These are phyloP conservation scores for Suillus placidus DNA, from an alignment of 768 basidiomycete genomes.

Conservation along the genomic window DNA sequence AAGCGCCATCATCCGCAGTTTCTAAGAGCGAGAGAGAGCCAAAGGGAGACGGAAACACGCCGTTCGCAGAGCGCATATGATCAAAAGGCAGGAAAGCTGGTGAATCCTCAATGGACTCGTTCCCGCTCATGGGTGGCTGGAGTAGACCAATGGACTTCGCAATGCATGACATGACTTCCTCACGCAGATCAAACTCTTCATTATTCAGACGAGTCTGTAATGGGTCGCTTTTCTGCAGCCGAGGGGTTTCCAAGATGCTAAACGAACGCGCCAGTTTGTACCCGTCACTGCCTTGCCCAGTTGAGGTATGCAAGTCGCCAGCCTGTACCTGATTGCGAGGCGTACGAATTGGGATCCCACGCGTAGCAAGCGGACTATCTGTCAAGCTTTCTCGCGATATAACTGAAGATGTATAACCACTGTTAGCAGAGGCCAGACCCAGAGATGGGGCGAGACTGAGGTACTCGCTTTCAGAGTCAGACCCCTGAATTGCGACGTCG, in stretches of 20 bases:
- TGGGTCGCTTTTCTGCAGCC: conserved; percentile 33
- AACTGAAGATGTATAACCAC: conserved; percentile 19
- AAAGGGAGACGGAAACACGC: conserved; percentile 65
- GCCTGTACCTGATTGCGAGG: conserved; percentile 70
- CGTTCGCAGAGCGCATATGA: conserved; percentile 35
- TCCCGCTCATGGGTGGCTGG: conserved; percentile 78
- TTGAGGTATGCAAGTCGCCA: conserved; percentile 72
- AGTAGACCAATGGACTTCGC: conserved; percentile 95
- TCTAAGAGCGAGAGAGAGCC: conserved; percentile 75
- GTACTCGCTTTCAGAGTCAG: conserved; percentile 62
- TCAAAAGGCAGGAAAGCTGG: conserved; percentile 59
- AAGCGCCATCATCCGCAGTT: conserved; percentile 64
- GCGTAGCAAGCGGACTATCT: conserved; percentile 29
- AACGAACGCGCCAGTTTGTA: conserved; percentile 52
- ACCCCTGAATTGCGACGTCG: conserved; percentile 44
- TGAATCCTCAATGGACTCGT: conserved; percentile 66
- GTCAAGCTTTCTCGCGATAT: conserved; percentile 27
- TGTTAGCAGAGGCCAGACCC: conserved; percentile 4
- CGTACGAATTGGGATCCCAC: conserved; percentile 30
- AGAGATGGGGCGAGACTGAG: conserved; percentile 39
- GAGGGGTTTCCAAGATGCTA: conserved; percentile 55
- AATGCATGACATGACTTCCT: conserved; percentile 97
- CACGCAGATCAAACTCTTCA: conserved; percentile 91
- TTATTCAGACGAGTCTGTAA: conserved; percentile 35
- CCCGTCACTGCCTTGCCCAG: conserved; percentile 48